Evolutionary conservation across 192 early-diverging fungal species (phyloP).

Genomic region (Funneliformis mosseae): DNA sequence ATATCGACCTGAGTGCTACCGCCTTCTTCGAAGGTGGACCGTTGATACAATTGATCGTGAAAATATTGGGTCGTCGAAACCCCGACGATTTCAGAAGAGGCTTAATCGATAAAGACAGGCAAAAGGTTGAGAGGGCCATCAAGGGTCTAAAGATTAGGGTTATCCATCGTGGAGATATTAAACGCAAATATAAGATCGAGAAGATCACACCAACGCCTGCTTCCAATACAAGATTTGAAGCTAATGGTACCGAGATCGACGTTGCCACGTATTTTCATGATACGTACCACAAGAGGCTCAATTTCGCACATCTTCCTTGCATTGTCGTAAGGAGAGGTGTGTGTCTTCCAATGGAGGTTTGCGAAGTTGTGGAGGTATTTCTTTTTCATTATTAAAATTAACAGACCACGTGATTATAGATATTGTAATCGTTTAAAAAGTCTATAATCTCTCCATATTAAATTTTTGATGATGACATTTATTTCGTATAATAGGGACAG

Average conservation of each 20-base stretch:
- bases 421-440: too few relatives aligned
- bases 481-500: constrained; percentile 63
- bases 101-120: constrained; percentile 43
- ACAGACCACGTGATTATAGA: not conserved
- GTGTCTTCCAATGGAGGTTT: constrained; percentile 90
- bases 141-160: constrained; percentile 57
- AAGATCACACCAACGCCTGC: constrained; percentile 69
- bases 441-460: too few relatives aligned
- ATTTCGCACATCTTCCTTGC: constrained; percentile 80
- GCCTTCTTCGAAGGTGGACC: constrained; percentile 66
- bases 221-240: constrained; percentile 70
- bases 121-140: constrained; percentile 51
- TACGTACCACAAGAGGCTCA: constrained; percentile 70
- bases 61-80: constrained; percentile 59
- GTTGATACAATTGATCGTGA: constrained; percentile 67
- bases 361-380: constrained; percentile 60
- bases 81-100: constrained; percentile 50
- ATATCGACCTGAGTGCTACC: constrained; percentile 69
- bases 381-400: not conserved
- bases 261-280: constrained; percentile 78
- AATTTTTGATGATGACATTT: not conserved
- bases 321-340: constrained; percentile 72
- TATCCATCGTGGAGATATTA: constrained; percentile 61
- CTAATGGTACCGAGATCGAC: constrained; percentile 49
- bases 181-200: constrained; percentile 70